These are phyloP conservation scores for Amborella trichopoda DNA, from an alignment of 164 flowering plant species.

Conservation along the genomic window DNA sequence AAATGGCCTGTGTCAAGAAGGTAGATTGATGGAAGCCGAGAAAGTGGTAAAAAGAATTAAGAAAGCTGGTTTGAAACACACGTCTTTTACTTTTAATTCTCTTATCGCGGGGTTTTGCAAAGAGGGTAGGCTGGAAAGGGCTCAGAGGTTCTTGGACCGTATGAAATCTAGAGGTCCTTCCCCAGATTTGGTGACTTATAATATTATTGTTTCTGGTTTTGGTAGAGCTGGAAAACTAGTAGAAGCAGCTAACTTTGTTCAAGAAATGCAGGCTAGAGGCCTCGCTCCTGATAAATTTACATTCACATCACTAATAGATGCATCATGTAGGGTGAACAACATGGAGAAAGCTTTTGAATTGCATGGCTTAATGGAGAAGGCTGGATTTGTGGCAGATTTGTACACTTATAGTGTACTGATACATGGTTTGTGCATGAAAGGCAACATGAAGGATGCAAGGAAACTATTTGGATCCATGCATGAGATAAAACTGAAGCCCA, in stretches of 20 bases:
- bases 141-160: slow-evolving; percentile 23
- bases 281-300: slow-evolving; percentile 49
- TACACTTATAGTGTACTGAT: slow-evolving; percentile 48
- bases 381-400: slow-evolving; percentile 41
- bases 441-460: slow-evolving; percentile 65
- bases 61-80: slow-evolving; percentile 28
- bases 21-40: slow-evolving; percentile 33
- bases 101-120: slow-evolving; percentile 50
- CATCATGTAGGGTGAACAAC: slow-evolving; percentile 31
- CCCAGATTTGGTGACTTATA: slow-evolving; percentile 50
- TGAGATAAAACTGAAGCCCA: slow-evolving; percentile 36
- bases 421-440: slow-evolving; percentile 46
- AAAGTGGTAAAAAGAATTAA: slow-evolving; percentile 32
- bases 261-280: slow-evolving; percentile 66
- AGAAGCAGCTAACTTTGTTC: slow-evolving; percentile 21
- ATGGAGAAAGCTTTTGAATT: slow-evolving; percentile 47
- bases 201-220: slow-evolving; percentile 42
- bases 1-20: slow-evolving; percentile 35
- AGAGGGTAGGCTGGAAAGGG: slow-evolving; percentile 34
- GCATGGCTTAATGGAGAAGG: slow-evolving; percentile 37
- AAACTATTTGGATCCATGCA: slow-evolving; percentile 38
- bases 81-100: slow-evolving; percentile 43
- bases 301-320: slow-evolving; percentile 47
- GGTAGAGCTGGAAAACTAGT: slow-evolving; percentile 26
- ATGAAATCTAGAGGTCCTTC: slow-evolving; percentile 36